Conservation (phyloP, 2,329 filamentous ascomycete genomes). For the Paraphaeosphaeria sporulosa region DNA sequence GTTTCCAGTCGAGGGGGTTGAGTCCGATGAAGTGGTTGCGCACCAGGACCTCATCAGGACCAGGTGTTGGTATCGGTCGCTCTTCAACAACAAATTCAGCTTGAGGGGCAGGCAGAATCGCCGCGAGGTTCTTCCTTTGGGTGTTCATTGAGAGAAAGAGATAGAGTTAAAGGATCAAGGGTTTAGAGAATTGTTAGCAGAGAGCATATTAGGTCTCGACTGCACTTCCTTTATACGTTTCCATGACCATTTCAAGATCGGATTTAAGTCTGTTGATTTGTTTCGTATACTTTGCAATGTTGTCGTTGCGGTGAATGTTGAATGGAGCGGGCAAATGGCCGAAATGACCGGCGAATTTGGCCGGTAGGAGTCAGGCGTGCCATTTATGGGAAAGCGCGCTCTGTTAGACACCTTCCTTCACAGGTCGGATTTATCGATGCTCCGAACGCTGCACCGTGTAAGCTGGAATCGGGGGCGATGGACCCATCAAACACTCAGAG, state of each 20-base stretch:
- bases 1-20: constrained; percentile 21
- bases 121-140: constrained; percentile 9
- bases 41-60: constrained; percentile 49
- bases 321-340: neutral
- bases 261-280: neutral
- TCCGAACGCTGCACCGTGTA: neutral
- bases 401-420: constrained; percentile 1
- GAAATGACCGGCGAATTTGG: constrained; percentile 3
- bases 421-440: neutral
- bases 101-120: neutral
- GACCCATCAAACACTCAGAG: neutral
- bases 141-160: neutral
- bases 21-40: constrained; percentile 48
- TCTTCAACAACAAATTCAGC: constrained; percentile 7
- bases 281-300: neutral
- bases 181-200: neutral
- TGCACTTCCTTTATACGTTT: neutral
- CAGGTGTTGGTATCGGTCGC: constrained; percentile 30
- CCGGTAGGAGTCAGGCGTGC: constrained; percentile 2
- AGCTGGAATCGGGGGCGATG: neutral
- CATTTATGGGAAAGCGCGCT: neutral
- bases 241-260: neutral
- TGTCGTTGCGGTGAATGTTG: neutral
- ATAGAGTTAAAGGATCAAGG: neutral
- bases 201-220: neutral